A percentile compares a stretch with the other conserved stretches of the same genome.
These are phyloP conservation scores for Rhizopus stolonifer DNA, from an alignment of 371 early-diverging fungal genomes.

Conservation along the genomic window DNA sequence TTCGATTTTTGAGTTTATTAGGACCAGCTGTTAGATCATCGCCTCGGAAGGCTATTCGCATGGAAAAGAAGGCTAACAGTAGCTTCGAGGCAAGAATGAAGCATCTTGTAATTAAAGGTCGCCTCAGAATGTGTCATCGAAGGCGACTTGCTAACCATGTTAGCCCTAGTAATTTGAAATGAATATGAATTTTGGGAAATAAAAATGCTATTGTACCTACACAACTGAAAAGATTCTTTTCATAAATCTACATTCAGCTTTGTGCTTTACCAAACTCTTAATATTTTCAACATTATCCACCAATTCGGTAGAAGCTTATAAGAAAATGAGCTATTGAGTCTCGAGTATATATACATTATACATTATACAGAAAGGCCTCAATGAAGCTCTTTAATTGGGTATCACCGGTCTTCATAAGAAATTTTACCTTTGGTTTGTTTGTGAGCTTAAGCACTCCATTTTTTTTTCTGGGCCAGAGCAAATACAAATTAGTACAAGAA, in stretches of 20 bases:
- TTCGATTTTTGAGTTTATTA: constrained; percentile 7
- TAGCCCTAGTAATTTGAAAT: constrained; percentile 12
- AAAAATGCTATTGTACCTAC: constrained; percentile 5
- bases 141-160: constrained; percentile 8
- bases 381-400: constrained; percentile 8
- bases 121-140: constrained; percentile 12
- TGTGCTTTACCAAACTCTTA: constrained; percentile 5
- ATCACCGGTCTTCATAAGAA: constrained; percentile 4
- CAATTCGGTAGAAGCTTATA: constrained; percentile 10
- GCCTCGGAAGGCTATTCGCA: constrained; percentile 2
- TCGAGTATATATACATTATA: constrained; percentile 1
- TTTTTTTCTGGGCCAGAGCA: constrained; percentile 3
- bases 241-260: constrained; percentile 9
- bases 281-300: constrained; percentile 2
- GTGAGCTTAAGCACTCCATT: constrained; percentile 8
- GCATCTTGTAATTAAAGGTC: constrained; percentile 12
- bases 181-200: constrained; percentile 4
- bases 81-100: constrained; percentile 14
- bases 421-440: constrained; percentile 6
- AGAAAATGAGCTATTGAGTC: constrained; percentile 1
- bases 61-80: constrained; percentile 12
- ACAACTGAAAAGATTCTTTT: constrained; percentile 6
- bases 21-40: constrained; percentile 5
- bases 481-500: constrained; percentile 6
- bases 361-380: constrained; percentile 9